These are phyloP conservation scores for Staphylotrichum longicolle DNA, from an alignment of 495 filamentous ascomycete species.

Conservation along the genomic window DNA sequence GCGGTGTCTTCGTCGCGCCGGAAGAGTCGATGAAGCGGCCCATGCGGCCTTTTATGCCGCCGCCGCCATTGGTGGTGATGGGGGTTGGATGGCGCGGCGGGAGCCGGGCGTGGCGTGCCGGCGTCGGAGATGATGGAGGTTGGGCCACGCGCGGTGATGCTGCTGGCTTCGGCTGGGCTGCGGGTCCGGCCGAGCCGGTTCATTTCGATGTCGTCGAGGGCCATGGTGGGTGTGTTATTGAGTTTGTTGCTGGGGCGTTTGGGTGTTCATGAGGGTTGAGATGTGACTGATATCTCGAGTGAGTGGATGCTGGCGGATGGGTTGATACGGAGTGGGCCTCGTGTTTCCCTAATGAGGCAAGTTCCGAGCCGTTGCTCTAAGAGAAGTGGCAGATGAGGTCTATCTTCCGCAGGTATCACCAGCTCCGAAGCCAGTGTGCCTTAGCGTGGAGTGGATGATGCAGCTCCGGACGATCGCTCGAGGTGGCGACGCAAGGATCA, in stretches of 20 bases:
- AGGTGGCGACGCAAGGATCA: too few species aligned
- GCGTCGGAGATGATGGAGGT: neutral
- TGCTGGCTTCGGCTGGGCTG: constrained; percentile 27
- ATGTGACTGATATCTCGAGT: too few species aligned
- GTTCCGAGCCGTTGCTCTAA: too few species aligned
- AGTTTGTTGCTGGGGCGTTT: neutral
- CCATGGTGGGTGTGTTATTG: constrained; percentile 19
- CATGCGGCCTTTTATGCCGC: constrained; percentile 15
- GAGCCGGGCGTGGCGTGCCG: neutral
- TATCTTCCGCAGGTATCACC: too few species aligned
- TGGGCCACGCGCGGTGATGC: constrained; percentile 20
- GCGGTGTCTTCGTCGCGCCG: constrained; percentile 25
- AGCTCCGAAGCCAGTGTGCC: too few species aligned
- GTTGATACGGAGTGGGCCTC: too few species aligned
- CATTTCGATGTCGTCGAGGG: constrained; percentile 32
- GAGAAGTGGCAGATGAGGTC: too few species aligned
- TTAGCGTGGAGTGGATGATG: too few species aligned
- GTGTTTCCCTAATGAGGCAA: too few species aligned
- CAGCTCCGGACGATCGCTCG: too few species aligned
- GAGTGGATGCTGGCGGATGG: too few species aligned
- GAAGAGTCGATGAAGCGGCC: constrained; percentile 35
- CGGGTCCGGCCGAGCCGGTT: constrained; percentile 20
- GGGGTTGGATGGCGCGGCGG: neutral
- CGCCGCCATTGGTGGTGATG: constrained; percentile 9
- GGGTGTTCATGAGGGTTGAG: neutral